phyloP scores from a whole-genome alignment of 2,329 filamentous ascomycete species.

The Polychaeton citri region DNA sequence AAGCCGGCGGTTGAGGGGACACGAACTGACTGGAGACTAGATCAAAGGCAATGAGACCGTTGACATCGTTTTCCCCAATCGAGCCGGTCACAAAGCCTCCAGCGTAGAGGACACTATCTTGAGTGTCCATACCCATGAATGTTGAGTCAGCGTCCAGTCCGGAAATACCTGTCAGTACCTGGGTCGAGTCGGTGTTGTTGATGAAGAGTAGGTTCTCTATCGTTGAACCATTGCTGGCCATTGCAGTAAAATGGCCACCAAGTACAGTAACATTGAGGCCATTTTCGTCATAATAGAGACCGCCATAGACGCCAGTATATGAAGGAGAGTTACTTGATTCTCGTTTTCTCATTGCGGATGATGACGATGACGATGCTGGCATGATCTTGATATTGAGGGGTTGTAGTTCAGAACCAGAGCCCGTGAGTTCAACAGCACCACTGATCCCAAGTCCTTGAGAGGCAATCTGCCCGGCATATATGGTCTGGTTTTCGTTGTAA shows the following conservation, averaged over 20 bases:
- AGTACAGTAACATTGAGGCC: slow-evolving; percentile 72
- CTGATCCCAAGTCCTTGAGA: slow-evolving; percentile 61
- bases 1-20: slow-evolving; percentile 57
- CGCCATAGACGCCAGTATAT: slow-evolving; percentile 58
- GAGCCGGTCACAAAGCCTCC: slow-evolving; percentile 68
- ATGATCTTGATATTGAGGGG: slow-evolving; percentile 44
- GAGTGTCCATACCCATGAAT: slow-evolving; percentile 57
- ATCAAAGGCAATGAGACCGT: slow-evolving; percentile 70
- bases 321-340: slow-evolving; percentile 22
- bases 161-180: slow-evolving; percentile 35
- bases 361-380: slow-evolving; percentile 14
- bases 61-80: slow-evolving; percentile 48
- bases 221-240: slow-evolving; percentile 51
- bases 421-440: slow-evolving; percentile 55
- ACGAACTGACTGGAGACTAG: slow-evolving; percentile 49
- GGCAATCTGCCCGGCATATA: slow-evolving; percentile 74
- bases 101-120: slow-evolving; percentile 59
- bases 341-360: slow-evolving; percentile 25
- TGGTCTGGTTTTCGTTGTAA: slow-evolving; percentile 43
- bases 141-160: slow-evolving; percentile 65
- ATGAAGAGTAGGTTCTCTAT: slow-evolving; percentile 75
- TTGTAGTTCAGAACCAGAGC: slow-evolving; percentile 26
- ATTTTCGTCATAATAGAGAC: slow-evolving; percentile 59
- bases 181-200: slow-evolving; percentile 53
- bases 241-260: slow-evolving; percentile 72